Evolutionary conservation across 352 stramenopile genomes (phyloP), one percentile per base, ranked within the genome.

Genomic region (Discostella stelligera): DNA sequence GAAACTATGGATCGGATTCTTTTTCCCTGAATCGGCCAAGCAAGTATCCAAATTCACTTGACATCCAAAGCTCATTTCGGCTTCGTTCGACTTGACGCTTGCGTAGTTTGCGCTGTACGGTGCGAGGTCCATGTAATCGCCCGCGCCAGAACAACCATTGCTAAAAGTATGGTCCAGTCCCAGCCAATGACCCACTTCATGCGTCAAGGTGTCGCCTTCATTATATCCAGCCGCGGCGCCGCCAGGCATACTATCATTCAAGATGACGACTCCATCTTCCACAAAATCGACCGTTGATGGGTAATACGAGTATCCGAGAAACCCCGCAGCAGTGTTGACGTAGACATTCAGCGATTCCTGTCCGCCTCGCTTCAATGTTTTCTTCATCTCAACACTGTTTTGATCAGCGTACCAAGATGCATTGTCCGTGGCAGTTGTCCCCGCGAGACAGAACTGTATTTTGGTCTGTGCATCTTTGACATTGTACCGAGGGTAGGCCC

Each of bases 171-270:
- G 67, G 23, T 55, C 30, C 25, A 75, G 21, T 5, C 13, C 49
- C 21, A 75, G 46, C 69, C 69, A 77, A 25, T 77, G 69, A 9
- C 69, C 69, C 9, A 77, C 69, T 23, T 77, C 69, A 59, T 77
- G 69, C 3, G 49, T 61, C 37, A 77, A 50, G 0, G 69, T 77
- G 37, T 77, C 69, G 16, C 69, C 69, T 25, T 74, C 53, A 27
- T 55, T 58, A 27, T 71, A 74, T 14, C 5, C 3, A n/a, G 10
- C 49, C 20, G 10, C 10, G 6, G 30, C 10, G 18, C 60, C 60
- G 5, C 62, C 62, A 10, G 55, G 55, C 46, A 71, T 71, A 39
- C 13, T 46, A 2, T 58, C 59, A 23, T 70, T 71, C n/a, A 77
- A 37, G 30, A 65, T 55, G 5, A 55, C 30, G n/a, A 77, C 69